Percentiles rank a stretch among this genome's conserved stretches.
These are phyloP conservation scores for Monoraphidium neglectum DNA, from an alignment of 139 green algal genomes.

Conservation along the genomic window DNA sequence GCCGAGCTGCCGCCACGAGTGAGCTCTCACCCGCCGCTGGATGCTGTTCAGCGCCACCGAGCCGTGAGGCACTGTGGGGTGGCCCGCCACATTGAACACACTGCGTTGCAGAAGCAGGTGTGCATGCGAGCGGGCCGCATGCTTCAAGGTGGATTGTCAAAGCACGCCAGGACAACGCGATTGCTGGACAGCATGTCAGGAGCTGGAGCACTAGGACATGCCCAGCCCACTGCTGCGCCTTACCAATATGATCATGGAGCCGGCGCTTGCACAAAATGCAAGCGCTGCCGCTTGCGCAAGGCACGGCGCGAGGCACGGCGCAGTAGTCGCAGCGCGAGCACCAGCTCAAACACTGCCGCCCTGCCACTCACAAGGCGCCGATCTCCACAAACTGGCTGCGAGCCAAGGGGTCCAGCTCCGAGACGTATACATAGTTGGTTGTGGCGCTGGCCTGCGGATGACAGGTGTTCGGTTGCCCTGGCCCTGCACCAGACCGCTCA, in stretches of 20 bases:
- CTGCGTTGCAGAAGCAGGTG: slow-evolving; percentile 40
- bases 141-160: background rate
- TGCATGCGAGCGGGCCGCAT: background rate
- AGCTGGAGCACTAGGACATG: background rate
- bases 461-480: too few species aligned
- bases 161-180: background rate
- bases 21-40: slow-evolving; percentile 69
- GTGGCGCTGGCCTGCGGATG: background rate
- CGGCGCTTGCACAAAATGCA: background rate
- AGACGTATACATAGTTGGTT: slow-evolving; percentile 79
- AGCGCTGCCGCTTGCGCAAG: too few species aligned
- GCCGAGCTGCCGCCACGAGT: background rate
- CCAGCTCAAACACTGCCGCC: background rate
- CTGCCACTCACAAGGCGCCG: slow-evolving; percentile 53
- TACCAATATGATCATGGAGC: background rate
- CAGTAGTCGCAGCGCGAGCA: background rate
- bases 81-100: slow-evolving; percentile 61
- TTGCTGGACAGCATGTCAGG: background rate
- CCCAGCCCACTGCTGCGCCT: background rate
- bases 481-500: background rate
- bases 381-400: slow-evolving; percentile 49
- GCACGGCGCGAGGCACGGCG: background rate
- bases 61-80: slow-evolving; percentile 58
- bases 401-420: slow-evolving; percentile 44
- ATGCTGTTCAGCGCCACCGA: slow-evolving; percentile 83